These are phyloP conservation scores for Sclerotinia minor DNA, from an alignment of 2,329 filamentous ascomycete genomes.

Conservation along the genomic window DNA sequence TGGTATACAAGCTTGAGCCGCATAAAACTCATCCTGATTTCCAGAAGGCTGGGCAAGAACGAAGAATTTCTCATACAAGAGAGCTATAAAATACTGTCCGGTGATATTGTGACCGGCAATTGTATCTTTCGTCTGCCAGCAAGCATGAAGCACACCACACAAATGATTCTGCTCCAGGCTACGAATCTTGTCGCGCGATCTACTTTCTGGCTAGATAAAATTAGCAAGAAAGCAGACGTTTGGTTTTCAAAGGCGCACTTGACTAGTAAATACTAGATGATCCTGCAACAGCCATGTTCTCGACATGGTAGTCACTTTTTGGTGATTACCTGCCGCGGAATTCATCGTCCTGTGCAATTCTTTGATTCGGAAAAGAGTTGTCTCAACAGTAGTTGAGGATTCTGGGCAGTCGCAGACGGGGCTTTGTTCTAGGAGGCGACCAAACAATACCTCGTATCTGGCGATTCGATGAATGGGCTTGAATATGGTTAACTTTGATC, in stretches of 20 bases:
- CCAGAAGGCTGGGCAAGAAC: slow-evolving; percentile 67
- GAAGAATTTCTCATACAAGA: slow-evolving; percentile 79
- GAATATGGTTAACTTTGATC: slow-evolving; percentile 23
- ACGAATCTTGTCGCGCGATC: slow-evolving; percentile 66
- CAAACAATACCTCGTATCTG: slow-evolving; percentile 85
- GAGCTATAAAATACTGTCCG: slow-evolving; percentile 80
- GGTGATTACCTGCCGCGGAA: slow-evolving; percentile 73
- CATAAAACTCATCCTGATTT: slow-evolving; percentile 67
- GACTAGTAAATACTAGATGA: slow-evolving; percentile 70
- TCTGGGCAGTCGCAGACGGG: slow-evolving; percentile 82
- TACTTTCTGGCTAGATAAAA: slow-evolving; percentile 46
- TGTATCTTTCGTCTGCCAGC: slow-evolving; percentile 70
- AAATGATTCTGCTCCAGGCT: slow-evolving; percentile 77
- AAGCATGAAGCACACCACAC: slow-evolving; percentile 80
- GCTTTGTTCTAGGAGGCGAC: slow-evolving; percentile 78
- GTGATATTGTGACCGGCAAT: slow-evolving; percentile 67
- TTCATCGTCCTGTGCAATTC: slow-evolving; percentile 80
- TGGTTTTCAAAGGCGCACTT: slow-evolving; percentile 51
- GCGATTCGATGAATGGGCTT: slow-evolving; percentile 91
- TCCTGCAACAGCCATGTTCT: slow-evolving; percentile 86
- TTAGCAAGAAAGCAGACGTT: neutral
- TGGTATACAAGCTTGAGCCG: slow-evolving; percentile 72
- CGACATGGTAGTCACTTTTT: slow-evolving; percentile 68
- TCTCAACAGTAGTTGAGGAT: slow-evolving; percentile 77
- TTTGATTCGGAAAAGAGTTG: slow-evolving; percentile 68